These are phyloP conservation scores for Vararia minispora DNA, from an alignment of 768 basidiomycete species.

Conservation along the genomic window DNA sequence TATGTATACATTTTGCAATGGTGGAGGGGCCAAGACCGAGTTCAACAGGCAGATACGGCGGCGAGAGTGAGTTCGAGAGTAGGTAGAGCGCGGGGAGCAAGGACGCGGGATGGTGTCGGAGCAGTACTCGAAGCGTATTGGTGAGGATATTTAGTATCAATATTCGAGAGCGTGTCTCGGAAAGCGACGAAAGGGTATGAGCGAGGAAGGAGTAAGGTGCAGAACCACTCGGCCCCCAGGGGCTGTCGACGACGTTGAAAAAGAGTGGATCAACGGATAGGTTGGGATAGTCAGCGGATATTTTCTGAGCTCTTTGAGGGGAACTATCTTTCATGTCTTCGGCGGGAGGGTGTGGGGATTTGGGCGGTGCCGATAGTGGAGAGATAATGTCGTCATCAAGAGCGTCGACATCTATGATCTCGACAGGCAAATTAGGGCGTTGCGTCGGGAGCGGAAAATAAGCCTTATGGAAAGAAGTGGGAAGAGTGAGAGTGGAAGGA, in stretches of 20 bases:
- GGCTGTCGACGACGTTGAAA: slow-evolving; percentile 32
- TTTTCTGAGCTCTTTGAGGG: no score
- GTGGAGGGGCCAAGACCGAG: slow-evolving; percentile 59
- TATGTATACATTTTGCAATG: slow-evolving; percentile 59
- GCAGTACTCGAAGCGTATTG: slow-evolving; percentile 64
- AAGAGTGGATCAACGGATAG: slow-evolving; percentile 39
- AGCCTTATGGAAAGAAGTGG: no score
- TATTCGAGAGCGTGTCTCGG: slow-evolving; percentile 62
- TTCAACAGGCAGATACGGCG: slow-evolving; percentile 62
- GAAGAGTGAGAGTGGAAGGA: no score
- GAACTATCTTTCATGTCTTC: slow-evolving; percentile 1
- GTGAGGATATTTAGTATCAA: slow-evolving; percentile 56
- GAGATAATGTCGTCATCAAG: slow-evolving; percentile 14
- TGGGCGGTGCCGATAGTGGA: not conserved
- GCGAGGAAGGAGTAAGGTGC: slow-evolving; percentile 67
- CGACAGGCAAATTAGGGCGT: slow-evolving; percentile 7
- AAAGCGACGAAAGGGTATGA: slow-evolving; percentile 47
- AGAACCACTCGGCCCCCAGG: slow-evolving; percentile 27
- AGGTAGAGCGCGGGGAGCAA: slow-evolving; percentile 73
- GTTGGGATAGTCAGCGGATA: slow-evolving; percentile 17
- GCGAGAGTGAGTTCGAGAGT: slow-evolving; percentile 69
- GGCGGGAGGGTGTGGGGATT: not conserved
- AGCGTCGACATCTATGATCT: slow-evolving; percentile 25
- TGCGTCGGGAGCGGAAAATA: slow-evolving; percentile 1
- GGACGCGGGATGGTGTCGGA: slow-evolving; percentile 52